Evolutionary conservation across 768 basidiomycete genomes (phyloP).

Genomic region (Rhodotorula toruloides): DNA sequence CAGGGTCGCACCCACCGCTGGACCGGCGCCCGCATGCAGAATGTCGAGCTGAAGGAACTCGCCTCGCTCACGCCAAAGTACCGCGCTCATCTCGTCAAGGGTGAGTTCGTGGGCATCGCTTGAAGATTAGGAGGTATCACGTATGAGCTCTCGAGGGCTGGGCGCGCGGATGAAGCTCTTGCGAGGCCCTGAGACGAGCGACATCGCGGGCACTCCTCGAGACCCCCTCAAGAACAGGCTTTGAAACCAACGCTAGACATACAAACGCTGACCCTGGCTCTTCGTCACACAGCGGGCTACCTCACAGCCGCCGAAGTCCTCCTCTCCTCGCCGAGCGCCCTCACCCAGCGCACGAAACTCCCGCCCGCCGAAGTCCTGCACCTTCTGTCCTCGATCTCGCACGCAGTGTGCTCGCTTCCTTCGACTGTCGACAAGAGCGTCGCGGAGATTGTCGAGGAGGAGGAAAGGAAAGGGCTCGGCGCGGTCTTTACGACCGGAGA

Average conservation of each 20-base stretch:
- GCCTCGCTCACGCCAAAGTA: conserved; percentile 3
- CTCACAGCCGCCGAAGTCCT: conserved; percentile 27
- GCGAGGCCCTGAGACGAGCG: too few relatives aligned
- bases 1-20: too few relatives aligned
- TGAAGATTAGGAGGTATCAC: too few relatives aligned
- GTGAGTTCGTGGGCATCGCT: not conserved
- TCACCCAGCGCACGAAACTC: conserved; percentile 12
- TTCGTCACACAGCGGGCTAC: conserved; percentile 10
- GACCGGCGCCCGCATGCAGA: conserved; percentile 26
- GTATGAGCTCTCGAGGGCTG: too few relatives aligned
- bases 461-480: not conserved
- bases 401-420: conserved; percentile 1
- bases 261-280: not conserved
- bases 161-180: too few relatives aligned
- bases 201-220: too few relatives aligned
- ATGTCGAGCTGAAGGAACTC: conserved; percentile 14
- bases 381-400: conserved; percentile 15
- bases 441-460: not conserved
- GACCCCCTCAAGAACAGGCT: too few relatives aligned
- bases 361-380: not conserved
- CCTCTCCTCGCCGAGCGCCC: conserved; percentile 5
- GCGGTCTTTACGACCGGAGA: conserved; percentile 6
- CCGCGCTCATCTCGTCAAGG: not conserved
- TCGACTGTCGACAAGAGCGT: not conserved
- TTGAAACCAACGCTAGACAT: not conserved